These are phyloP conservation scores for Penicillium frequentans DNA, from an alignment of 2,329 filamentous ascomycete species.

Conservation along the genomic window DNA sequence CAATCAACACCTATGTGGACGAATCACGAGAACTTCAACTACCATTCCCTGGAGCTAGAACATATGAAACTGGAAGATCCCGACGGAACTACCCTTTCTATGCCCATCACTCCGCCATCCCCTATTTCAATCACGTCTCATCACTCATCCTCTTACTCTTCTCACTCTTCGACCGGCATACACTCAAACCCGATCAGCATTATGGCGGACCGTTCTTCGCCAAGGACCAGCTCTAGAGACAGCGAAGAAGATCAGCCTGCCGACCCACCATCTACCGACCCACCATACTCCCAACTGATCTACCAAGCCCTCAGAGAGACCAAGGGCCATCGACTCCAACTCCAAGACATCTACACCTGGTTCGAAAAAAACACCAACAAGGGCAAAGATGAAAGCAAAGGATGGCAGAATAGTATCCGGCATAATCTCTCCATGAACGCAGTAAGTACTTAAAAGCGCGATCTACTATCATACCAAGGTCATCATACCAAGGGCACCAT, in stretches of 20 bases:
- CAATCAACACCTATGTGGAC: background rate
- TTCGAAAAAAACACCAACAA: conserved; percentile 80
- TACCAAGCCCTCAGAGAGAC: conserved; percentile 70
- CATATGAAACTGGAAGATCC: conserved; percentile 8
- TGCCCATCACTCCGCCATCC: conserved; percentile 16
- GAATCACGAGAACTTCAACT: background rate
- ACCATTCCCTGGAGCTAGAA: background rate
- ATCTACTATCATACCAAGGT: background rate
- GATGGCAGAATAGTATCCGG: conserved; percentile 94
- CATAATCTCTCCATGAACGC: conserved; percentile 96
- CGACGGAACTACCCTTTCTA: conserved; percentile 5
- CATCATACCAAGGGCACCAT: background rate
- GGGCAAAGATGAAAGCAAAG: conserved; percentile 61
- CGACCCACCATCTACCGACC: conserved; percentile 63
- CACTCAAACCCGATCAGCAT: conserved; percentile 1
- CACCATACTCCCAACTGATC: conserved; percentile 81
- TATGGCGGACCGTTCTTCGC: conserved; percentile 23
- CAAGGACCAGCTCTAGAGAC: conserved; percentile 16
- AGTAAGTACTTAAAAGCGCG: conserved; percentile 54
- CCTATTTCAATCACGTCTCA: conserved; percentile 25
- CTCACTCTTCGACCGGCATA: background rate
- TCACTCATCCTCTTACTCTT: conserved; percentile 8
- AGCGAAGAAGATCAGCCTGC: conserved; percentile 32
- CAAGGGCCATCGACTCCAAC: conserved; percentile 67
- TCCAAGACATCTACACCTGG: conserved; percentile 90